Conservation (phyloP, 2,329 filamentous ascomycete species). For the Apiospora aurea region DNA sequence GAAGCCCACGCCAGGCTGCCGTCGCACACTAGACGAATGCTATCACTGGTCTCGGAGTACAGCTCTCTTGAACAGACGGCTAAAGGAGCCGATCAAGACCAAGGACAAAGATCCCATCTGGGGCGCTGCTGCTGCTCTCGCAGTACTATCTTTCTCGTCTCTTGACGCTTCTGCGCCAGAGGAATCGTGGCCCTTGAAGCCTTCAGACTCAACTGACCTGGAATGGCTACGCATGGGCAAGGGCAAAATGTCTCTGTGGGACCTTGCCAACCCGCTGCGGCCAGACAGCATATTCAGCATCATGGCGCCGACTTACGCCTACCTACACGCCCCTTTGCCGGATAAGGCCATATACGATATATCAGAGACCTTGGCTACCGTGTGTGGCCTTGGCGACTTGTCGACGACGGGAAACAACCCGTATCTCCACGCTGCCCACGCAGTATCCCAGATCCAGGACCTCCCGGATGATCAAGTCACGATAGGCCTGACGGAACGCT, state of each 20-base stretch:
- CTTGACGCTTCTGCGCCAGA: conserved; percentile 44
- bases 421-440: conserved; percentile 49
- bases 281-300: conserved; percentile 45
- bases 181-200: conserved; percentile 45
- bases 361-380: conserved; percentile 32
- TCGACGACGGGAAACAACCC: conserved; percentile 46
- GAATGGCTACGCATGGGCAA: conserved; percentile 45
- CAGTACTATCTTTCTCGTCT: conserved; percentile 48
- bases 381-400: conserved; percentile 37
- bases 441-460: conserved; percentile 41
- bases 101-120: conserved; percentile 54
- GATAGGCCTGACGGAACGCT: conserved; percentile 43
- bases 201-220: conserved; percentile 36
- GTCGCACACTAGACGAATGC: conserved; percentile 46
- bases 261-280: conserved; percentile 43
- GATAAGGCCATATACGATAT: conserved; percentile 37
- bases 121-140: conserved; percentile 52
- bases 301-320: conserved; percentile 44
- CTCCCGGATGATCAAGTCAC: conserved; percentile 41
- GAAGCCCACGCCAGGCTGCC: conserved; percentile 33
- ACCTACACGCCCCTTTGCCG: conserved; percentile 46
- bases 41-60: conserved; percentile 53
- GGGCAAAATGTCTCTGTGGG: conserved; percentile 48
- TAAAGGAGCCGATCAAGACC: conserved; percentile 43
- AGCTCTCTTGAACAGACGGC: conserved; percentile 46